Base-by-base conservation (phyloP, 331 rosid genomes). In the Malus hybrid region DNA sequence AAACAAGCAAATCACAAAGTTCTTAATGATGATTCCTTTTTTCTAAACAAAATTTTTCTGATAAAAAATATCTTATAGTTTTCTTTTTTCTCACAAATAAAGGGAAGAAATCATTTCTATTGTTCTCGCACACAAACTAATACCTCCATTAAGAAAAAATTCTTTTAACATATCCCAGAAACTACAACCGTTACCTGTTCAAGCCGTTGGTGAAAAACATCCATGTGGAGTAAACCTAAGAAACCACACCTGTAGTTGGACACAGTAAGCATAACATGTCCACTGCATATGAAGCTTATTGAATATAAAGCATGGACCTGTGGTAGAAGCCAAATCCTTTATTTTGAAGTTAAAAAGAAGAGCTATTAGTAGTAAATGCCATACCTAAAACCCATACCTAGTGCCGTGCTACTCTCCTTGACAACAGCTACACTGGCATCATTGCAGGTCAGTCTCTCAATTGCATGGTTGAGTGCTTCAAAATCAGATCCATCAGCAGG, bases 401-500 rank as follows among this genome's bases (percentile, higher is more conserved):
- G 86, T 70, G 99, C 97, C 19, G 96, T 90, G 84, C 97, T 92
- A 77, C 86, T 90, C 90, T 94, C 99, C 85, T 87, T 91, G 19
- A 88, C 69, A 29, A 94, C 74, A 28, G 99, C 87, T 70, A 94
- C 99, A 33, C 99, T 92, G 44, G 97, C 95, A 86, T 94, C 99
- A 48, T 94, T 92, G 86, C 99, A 94, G 58, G 96, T 90, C 71
- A 90, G 84, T 75, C 92, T 88, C 86, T 94, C 97, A 70, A 94
- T 87, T 61, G 97, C 99, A 77, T 88, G 88, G 81, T 84, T 91
- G 73, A 94, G 99, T 19, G 88, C 94, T 79, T 94, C 97, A 80
- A 94, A 94, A 82, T 94, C 99, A 39, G 97, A 94, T 69, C 97
- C 99, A 68, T 94, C 99, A 14, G 93, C 93, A 33, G 99, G 99